These are phyloP conservation scores for Plectosphaerella sp. DNA, from an alignment of 2,329 filamentous ascomycete species.

Conservation along the genomic window DNA sequence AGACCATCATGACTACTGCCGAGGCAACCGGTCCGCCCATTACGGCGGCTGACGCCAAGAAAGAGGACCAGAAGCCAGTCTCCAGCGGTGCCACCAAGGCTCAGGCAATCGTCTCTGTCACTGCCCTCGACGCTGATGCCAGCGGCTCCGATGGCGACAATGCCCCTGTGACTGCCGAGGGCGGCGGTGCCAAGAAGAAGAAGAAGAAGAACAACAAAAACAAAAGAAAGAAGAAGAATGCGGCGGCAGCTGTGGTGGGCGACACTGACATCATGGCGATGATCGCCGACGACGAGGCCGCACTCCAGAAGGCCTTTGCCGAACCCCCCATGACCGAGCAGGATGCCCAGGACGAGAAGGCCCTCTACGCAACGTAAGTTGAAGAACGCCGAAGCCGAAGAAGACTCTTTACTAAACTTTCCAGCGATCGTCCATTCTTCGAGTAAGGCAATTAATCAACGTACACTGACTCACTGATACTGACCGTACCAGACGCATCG, in stretches of 20 bases:
- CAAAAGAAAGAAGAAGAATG: constrained; percentile 20
- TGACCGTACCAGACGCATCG: constrained; percentile 60
- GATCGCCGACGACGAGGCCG: constrained; percentile 37
- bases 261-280: constrained; percentile 9
- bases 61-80: not conserved
- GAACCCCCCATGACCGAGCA: constrained; percentile 73
- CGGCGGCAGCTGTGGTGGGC: constrained; percentile 33
- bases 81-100: not conserved
- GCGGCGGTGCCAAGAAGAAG: not conserved
- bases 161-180: not conserved
- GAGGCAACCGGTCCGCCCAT: too few species aligned
- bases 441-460: constrained; percentile 37
- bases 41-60: too few species aligned
- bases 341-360: constrained; percentile 59
- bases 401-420: not conserved
- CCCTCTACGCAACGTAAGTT: constrained; percentile 63
- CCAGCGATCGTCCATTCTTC: constrained; percentile 47
- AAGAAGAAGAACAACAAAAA: not conserved
- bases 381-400: not conserved
- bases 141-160: too few species aligned
- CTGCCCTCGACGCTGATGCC: too few species aligned
- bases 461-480: not conserved
- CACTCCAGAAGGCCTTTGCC: constrained; percentile 73
- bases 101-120: not conserved
- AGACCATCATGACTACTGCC: too few species aligned